Evolutionary conservation across 257 asterid species (phyloP), one percentile per base, ranked within the genome.

Genomic region (Scutellaria barbata): DNA sequence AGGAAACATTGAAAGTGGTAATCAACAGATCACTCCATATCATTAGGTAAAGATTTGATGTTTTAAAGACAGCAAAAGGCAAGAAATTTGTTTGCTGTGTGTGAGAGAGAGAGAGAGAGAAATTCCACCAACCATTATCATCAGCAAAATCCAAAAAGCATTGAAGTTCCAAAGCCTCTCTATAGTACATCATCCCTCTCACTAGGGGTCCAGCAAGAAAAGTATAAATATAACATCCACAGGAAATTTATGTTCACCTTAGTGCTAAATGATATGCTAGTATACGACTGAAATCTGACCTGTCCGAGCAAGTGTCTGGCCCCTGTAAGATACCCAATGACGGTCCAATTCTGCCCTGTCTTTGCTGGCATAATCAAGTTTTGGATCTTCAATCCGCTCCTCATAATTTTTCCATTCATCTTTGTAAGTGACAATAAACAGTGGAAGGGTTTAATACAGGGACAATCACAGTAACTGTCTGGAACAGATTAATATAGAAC

Each of bases 111-210:
- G 56, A 30, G 40, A 61, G 54, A 71, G 48, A 60, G 33, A 39
- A 39, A 62, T 59, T 53, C 39, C 55, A 72, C 92, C 74, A 71
- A 95, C 99, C 98, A 56, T 83, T 74, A 83, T 88, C 94, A 71
- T 86, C 91, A 43, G 96, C 97, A 83, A 79, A 80, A 79, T 95
- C 99, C 85, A 92, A 85, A 81, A 89, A 95, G 92, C 90, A 92
- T 73, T 95, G 99, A 77, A 95, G 98, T 72, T 92, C 92, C 76
- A 95, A 85, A 70, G 99, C 87, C 65, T 85, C 89, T 71, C 95
- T 82, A 77, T 92, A 90, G 85, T 95, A 95, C 96, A 92, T 92
- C 99, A 95, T 95, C 78, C 99, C 99, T 82, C 98, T 85, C 69
- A 95, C 99, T 94, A 89, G 46, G 17, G 58, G 53, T 71, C 68